A percentile compares a stretch with the other conserved stretches of the same genome.
Evolutionary conservation across 1,284 basidiomycete species (phyloP).

Genomic region (Stereum hirsutum): DNA sequence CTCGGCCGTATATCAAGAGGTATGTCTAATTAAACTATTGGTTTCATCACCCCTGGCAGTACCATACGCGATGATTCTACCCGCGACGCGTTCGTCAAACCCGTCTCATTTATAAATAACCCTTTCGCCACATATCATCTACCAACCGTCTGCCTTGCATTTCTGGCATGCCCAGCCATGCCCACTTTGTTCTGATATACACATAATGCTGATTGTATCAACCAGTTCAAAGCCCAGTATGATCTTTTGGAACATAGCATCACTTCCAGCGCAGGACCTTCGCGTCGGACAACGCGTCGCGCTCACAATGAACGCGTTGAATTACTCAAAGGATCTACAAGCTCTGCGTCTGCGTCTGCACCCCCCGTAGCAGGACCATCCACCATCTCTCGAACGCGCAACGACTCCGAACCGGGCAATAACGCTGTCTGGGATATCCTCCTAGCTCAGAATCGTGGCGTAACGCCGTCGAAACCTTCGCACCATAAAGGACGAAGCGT

Average conservation of each 20-base stretch:
- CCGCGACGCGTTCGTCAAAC: too few relatives aligned
- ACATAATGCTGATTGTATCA: too few relatives aligned
- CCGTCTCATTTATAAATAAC: too few relatives aligned
- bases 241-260: conserved; percentile 49
- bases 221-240: conserved; percentile 55
- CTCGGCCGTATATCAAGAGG: conserved; percentile 65
- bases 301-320: conserved; percentile 46
- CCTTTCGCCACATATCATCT: too few relatives aligned
- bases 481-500: too few relatives aligned
- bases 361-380: conserved; percentile 17
- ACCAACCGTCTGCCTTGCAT: too few relatives aligned
- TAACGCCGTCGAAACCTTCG: too few relatives aligned
- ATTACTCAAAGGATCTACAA: conserved; percentile 24
- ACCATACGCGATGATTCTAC: too few relatives aligned
- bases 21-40: conserved; percentile 24
- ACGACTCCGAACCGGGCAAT: conserved; percentile 6
- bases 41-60: too few relatives aligned
- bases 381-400: conserved; percentile 12
- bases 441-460: conserved; percentile 17
- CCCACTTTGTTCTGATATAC: too few relatives aligned
- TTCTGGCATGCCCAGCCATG: too few relatives aligned
- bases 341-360: too few relatives aligned
- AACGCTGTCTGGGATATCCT: conserved; percentile 18
- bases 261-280: conserved; percentile 33
- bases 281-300: conserved; percentile 51